Base-by-base conservation (phyloP, 1,284 basidiomycete species). In the Sporisorium graminicola region DNA sequence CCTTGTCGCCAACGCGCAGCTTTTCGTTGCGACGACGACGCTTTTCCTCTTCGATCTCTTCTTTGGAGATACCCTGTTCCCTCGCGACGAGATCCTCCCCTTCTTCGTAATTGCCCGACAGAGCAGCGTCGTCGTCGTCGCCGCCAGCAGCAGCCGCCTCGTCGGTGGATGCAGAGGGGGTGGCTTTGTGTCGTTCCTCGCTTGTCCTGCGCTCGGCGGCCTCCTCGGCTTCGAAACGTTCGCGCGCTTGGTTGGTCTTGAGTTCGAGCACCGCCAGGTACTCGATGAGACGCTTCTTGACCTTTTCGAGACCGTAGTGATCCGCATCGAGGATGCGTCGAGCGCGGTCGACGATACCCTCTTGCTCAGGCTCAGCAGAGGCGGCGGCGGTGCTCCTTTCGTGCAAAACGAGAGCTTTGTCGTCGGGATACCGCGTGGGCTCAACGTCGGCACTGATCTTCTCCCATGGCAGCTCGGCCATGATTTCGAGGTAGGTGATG, bases 221-320 rank as follows among this genome's bases (percentile, higher is more conserved):
- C 54, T 77, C 76, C 42, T 79, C 74, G n/a, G 65, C 62, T 37
- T 80, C 77, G 54, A 79, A 73, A 29, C 72, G 63, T 64, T 82
- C 83, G 16, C 54, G 51, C 0, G 82, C 81, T 54, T 85, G 84
- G 55, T 82, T 80, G 52, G 81, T 82, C 75, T 86, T 86, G 53
- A 87, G 80, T 55, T 87, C 83, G 10, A 87, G 78, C 31, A 87
- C 87, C 27, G 87, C 87, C 8, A 87, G 77, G 65, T 87, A 87
- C 67, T 87, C 87, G 50, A 87, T 81, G 22, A 87, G 77, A 16
- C 87, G 84, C 69, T 86, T 86, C 80, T 87, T 87, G 75, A 87
- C 84, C 70, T 87, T 87, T 22, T 87, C 86, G 16, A 88, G 77
- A 13, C 87, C 87, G 56, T 85, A 87, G 71, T 88, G 87, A 59